Conservation (phyloP, 1,284 basidiomycete species). For the Pyrrhoderma noxium region DNA sequence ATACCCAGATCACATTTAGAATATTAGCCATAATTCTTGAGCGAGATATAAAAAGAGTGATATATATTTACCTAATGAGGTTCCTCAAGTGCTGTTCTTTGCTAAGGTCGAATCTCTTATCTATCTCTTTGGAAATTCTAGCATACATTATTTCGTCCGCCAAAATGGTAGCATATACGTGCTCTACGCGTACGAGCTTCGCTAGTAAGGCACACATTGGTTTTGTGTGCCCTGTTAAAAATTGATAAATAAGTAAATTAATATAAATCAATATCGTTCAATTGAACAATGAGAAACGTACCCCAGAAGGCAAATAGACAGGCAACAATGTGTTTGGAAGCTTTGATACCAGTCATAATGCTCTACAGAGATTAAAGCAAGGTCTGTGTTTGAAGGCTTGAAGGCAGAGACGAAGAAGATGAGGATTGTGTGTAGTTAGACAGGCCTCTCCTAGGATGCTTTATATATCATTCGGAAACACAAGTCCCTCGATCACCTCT, state of each 20-base stretch:
- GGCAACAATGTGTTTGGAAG: slow-evolving; percentile 3
- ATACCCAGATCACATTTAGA: too few species aligned
- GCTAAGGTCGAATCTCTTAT: neutral
- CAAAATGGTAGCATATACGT: slow-evolving; percentile 1
- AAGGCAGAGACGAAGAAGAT: too few species aligned
- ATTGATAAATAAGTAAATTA: neutral
- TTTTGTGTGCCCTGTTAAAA: slow-evolving; percentile 8
- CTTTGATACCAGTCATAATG: too few species aligned
- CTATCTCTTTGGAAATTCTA: neutral
- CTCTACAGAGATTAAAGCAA: too few species aligned
- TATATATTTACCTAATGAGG: slow-evolving; percentile 6
- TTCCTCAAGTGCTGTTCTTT: neutral
- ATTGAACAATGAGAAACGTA: too few species aligned
- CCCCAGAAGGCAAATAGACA: slow-evolving; percentile 6
- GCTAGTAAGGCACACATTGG: slow-evolving; percentile 3
- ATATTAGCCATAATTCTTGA: too few species aligned
- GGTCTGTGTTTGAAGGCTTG: too few species aligned
- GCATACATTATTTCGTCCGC: neutral
- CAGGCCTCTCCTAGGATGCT: too few species aligned
- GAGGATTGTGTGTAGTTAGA: too few species aligned
- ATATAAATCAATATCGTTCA: neutral
- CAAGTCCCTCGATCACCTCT: too few species aligned
- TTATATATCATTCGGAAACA: too few species aligned
- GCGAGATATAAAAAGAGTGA: too few species aligned
- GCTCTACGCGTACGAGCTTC: slow-evolving; percentile 6